A percentile compares a stretch with the other conserved stretches of the same genome.
These are phyloP conservation scores for Aeschynomene evenia DNA, from an alignment of 306 rosid species.

Conservation along the genomic window DNA sequence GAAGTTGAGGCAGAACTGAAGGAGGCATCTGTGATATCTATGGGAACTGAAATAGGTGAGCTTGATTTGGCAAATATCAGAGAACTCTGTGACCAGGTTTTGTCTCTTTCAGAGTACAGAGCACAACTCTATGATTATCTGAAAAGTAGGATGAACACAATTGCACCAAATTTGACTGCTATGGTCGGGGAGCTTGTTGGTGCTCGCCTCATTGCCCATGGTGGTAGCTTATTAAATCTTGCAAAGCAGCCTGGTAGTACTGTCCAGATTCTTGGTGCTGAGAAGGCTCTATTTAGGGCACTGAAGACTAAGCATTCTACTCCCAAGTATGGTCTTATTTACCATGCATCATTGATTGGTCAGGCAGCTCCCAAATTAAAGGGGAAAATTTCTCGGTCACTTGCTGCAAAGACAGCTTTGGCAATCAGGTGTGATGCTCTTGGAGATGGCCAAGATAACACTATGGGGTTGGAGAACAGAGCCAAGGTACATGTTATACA, in stretches of 20 bases:
- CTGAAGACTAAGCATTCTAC: slow-evolving; percentile 94
- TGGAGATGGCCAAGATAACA: slow-evolving; percentile 73
- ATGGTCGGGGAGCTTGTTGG: slow-evolving; percentile 96
- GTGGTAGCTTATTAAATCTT: slow-evolving; percentile 87
- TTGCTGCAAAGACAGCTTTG: slow-evolving; percentile 81
- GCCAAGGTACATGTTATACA: slow-evolving; percentile 55
- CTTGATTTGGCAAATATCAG: slow-evolving; percentile 76
- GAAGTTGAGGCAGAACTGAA: slow-evolving; percentile 78
- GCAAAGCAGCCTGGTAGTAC: slow-evolving; percentile 99
- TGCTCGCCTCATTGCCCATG: slow-evolving; percentile 97
- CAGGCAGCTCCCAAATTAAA: slow-evolving; percentile 88
- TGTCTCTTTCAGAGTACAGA: slow-evolving; percentile 86
- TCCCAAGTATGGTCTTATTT: slow-evolving; percentile 92
- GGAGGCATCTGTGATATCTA: slow-evolving; percentile 84
- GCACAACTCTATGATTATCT: slow-evolving; percentile 85
- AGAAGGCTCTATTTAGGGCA: slow-evolving; percentile 93
- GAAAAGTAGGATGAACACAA: slow-evolving; percentile 85
- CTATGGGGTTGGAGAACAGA: slow-evolving; percentile 82
- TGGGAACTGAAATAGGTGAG: slow-evolving; percentile 98
- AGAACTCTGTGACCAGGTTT: slow-evolving; percentile 90
- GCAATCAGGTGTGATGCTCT: slow-evolving; percentile 89
- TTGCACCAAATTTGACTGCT: slow-evolving; percentile 94
- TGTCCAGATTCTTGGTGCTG: slow-evolving; percentile 94
- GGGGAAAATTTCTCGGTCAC: slow-evolving; percentile 90
- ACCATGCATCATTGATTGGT: slow-evolving; percentile 93